A percentile compares a stretch with the other conserved stretches of the same genome.
These are phyloP conservation scores for Cryomyces minteri DNA, from an alignment of 495 filamentous ascomycete genomes.

Conservation along the genomic window DNA sequence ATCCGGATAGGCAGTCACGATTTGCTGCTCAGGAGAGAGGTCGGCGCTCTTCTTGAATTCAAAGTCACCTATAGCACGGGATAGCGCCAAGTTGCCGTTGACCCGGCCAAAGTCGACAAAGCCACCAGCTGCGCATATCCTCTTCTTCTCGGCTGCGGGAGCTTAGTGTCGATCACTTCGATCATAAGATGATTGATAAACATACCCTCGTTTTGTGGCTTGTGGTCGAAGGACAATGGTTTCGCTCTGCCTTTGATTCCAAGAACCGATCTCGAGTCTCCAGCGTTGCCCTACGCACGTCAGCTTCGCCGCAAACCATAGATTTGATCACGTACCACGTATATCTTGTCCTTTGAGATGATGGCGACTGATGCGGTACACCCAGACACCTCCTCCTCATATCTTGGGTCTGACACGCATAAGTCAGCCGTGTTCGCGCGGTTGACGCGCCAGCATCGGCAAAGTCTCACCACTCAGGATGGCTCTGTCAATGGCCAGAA, in stretches of 20 bases:
- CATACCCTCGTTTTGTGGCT: conserved; percentile 92
- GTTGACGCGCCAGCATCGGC: conserved; percentile 1
- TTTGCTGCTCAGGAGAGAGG: conserved; percentile 88
- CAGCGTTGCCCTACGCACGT: conserved; percentile 64
- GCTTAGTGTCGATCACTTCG: conserved; percentile 1
- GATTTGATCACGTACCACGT: conserved; percentile 48
- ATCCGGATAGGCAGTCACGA: conserved; percentile 92
- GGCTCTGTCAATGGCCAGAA: conserved; percentile 86
- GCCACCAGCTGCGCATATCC: conserved; percentile 87
- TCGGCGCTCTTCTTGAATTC: conserved; percentile 99
- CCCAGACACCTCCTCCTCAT: conserved; percentile 93
- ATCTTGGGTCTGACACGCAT: conserved; percentile 56
- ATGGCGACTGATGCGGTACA: conserved; percentile 87
- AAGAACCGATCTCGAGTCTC: conserved; percentile 84
- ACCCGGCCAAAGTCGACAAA: conserved; percentile 98
- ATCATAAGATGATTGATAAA: neutral
- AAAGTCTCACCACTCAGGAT: conserved; percentile 67
- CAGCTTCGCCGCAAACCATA: neutral
- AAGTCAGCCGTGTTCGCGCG: conserved; percentile 9
- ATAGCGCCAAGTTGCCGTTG: conserved; percentile 95
- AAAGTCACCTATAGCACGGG: conserved; percentile 94
- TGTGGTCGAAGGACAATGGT: conserved; percentile 93
- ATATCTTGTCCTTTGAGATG: conserved; percentile 81
- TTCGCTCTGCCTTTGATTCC: conserved; percentile 94
- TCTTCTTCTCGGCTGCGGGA: conserved; percentile 70